Evolutionary conservation across 169 alveolate species (phyloP), one percentile per base, ranked within the genome.

Genomic region (Cryptosporidium meleagridis): DNA sequence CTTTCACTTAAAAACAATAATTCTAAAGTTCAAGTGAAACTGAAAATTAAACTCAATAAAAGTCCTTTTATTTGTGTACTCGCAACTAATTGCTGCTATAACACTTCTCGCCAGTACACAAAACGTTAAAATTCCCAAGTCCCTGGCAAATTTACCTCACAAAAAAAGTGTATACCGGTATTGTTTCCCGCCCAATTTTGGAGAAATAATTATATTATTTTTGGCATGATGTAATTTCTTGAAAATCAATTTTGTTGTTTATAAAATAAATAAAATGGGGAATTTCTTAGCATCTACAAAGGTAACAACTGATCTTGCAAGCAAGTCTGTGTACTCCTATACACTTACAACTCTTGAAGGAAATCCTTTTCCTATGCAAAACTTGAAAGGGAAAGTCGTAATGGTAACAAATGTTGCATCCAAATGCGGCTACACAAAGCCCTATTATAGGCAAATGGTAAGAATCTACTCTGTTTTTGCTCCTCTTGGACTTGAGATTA

Each of bases 351-450:
- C 89, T 0, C 67, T 80, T 4, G 89, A 80, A 53, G 89, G 89
- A 16, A 55, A 6, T 37, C 45, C 69, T 18, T 80, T 62, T 59
- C 89, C 89, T 16, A 62, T 80, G 67, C 45, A 37, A 65, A 41
- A 23, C 51, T 37, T 80, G 41, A 35, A 44, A 45, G 89, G 75
- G 39, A 80, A 65, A 33, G 80, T 80, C n/a, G 80, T 80, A 29
- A 39, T 80, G 58, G 75, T 80, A 31, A 80, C 89, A 41, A 80
- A 80, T 48, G 89, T 80, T 26, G 89, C 89, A 18, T 80, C 89
- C 45, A 80, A 80, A 41, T 80, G 89, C 45, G 89, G 89, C 4
- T 80, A 80, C 35, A 61, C 80, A 59, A 62, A 80, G 9, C 23
- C 73, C n/a, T 62, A 80, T 31, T 80, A 80, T 23, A 80, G 26